These are phyloP conservation scores for Fusarium sp. DNA, from an alignment of 2,329 filamentous ascomycete genomes.

Conservation along the genomic window DNA sequence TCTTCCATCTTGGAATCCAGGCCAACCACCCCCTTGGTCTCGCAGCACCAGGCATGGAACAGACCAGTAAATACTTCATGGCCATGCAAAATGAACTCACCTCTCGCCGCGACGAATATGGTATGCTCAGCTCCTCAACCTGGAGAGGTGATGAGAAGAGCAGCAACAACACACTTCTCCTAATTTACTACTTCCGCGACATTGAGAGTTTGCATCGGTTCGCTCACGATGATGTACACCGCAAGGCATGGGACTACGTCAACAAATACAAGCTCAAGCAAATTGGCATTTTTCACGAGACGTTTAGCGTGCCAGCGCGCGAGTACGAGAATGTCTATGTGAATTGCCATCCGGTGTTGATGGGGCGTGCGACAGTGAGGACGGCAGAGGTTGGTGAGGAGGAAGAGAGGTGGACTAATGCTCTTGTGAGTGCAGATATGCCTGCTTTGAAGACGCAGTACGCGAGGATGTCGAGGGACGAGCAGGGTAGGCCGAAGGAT, in stretches of 20 bases:
- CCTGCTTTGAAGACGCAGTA: slow-evolving; percentile 50
- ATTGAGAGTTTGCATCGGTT: slow-evolving; percentile 62
- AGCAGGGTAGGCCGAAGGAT: slow-evolving; percentile 30
- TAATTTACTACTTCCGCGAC: slow-evolving; percentile 63
- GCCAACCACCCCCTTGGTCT: slow-evolving; percentile 62
- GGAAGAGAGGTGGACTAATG: slow-evolving; percentile 47
- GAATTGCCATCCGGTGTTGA: slow-evolving; percentile 54
- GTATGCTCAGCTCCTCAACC: slow-evolving; percentile 57
- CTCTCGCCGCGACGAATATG: slow-evolving; percentile 55
- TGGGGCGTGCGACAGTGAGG: slow-evolving; percentile 48
- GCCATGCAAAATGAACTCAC: slow-evolving; percentile 52
- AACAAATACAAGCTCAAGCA: slow-evolving; percentile 51
- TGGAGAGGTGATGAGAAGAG: slow-evolving; percentile 54
- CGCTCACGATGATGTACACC: slow-evolving; percentile 61
- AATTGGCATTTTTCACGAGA: slow-evolving; percentile 66
- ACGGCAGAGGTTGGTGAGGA: slow-evolving; percentile 29
- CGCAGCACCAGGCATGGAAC: slow-evolving; percentile 56
- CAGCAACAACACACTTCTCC: slow-evolving; percentile 56
- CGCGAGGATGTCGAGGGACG: slow-evolving; percentile 46
- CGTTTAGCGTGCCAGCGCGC: slow-evolving; percentile 57
- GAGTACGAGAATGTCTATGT: slow-evolving; percentile 64
- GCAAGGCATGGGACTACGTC: slow-evolving; percentile 63
- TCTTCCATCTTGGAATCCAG: slow-evolving; percentile 59
- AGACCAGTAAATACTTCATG: slow-evolving; percentile 53
- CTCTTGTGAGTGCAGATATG: slow-evolving; percentile 49